A percentile compares a stretch with the other conserved stretches of the same genome.
Conservation (phyloP, 345 rosid species). For the Melastoma malabathricum region DNA sequence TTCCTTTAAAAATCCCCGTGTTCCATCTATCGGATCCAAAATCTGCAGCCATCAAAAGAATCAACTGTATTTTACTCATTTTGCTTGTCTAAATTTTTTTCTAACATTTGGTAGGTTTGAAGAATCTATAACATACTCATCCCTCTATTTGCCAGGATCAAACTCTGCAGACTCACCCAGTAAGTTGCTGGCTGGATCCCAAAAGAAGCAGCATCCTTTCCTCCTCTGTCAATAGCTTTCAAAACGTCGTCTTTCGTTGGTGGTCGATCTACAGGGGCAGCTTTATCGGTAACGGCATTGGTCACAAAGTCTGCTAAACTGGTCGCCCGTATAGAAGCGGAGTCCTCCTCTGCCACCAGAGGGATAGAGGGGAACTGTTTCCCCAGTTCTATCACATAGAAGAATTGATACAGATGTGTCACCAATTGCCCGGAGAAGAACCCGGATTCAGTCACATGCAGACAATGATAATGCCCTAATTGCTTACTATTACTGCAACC, state of each 20-base stretch:
- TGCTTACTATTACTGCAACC: no score
- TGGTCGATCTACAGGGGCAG: conserved; percentile 21
- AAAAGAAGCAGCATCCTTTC: conserved; percentile 36
- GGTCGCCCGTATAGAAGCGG: conserved; percentile 46
- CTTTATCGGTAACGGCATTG: conserved; percentile 36
- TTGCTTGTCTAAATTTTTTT: no score
- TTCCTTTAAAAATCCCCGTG: conserved; percentile 69
- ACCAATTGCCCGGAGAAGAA: no score
- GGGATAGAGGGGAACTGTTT: conserved; percentile 72
- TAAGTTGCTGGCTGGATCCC: conserved; percentile 65
- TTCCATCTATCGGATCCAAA: conserved; percentile 89
- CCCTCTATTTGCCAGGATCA: no score
- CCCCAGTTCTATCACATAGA: conserved; percentile 41
- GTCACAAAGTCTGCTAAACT: conserved; percentile 57
- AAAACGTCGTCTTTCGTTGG: conserved; percentile 49
- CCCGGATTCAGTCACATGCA: no score
- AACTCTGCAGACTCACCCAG: conserved; percentile 37
- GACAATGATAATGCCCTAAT: no score
- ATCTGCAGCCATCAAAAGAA: conserved; percentile 31
- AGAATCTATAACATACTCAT: no score
- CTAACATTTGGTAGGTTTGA: no score
- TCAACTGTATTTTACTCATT: not conserved
- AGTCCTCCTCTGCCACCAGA: conserved; percentile 90
- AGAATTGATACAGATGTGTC: not conserved
- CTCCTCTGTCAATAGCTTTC: conserved; percentile 84